Conservation (phyloP, 306 rosid genomes). For the Argentina anserina region DNA sequence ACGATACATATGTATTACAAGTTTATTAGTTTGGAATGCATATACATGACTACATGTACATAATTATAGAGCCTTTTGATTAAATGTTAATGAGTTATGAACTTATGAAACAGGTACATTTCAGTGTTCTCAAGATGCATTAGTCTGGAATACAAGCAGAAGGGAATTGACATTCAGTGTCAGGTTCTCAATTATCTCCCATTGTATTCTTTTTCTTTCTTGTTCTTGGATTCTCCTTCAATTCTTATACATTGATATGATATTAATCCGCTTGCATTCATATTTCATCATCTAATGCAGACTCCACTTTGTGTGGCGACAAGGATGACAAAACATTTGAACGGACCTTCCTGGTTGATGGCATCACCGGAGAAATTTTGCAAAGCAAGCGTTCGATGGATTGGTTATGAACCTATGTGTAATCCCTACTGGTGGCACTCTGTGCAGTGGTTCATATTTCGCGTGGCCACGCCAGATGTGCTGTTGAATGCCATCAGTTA, state of each 20-base stretch:
- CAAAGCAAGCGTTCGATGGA: constrained; percentile 30
- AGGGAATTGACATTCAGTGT: constrained; percentile 34
- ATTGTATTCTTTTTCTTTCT: neutral
- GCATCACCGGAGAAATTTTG: constrained; percentile 25
- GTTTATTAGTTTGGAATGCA: neutral
- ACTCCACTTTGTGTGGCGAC: constrained; percentile 28
- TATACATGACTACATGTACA: neutral
- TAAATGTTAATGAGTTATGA: neutral
- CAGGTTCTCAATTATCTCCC: constrained; percentile 20
- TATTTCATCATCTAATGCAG: constrained; percentile 13
- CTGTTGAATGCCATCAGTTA: neutral
- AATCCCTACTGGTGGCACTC: constrained; percentile 29
- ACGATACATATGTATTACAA: too few species aligned
- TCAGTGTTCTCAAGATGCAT: constrained; percentile 23
- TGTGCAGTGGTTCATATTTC: constrained; percentile 16
- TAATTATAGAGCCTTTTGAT: neutral
- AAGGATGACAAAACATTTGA: constrained; percentile 25
- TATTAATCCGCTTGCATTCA: neutral
- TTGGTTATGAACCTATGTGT: constrained; percentile 25
- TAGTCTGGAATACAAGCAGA: constrained; percentile 28
- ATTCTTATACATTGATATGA: too few species aligned
- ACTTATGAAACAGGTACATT: constrained; percentile 15
- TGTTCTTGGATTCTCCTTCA: neutral
- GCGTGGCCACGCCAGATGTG: constrained; percentile 6
- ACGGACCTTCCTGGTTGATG: constrained; percentile 2